A percentile compares a stretch with the other conserved stretches of the same genome.
phyloP scores from a whole-genome alignment of 306 rosid species.

The Vicia faba region DNA sequence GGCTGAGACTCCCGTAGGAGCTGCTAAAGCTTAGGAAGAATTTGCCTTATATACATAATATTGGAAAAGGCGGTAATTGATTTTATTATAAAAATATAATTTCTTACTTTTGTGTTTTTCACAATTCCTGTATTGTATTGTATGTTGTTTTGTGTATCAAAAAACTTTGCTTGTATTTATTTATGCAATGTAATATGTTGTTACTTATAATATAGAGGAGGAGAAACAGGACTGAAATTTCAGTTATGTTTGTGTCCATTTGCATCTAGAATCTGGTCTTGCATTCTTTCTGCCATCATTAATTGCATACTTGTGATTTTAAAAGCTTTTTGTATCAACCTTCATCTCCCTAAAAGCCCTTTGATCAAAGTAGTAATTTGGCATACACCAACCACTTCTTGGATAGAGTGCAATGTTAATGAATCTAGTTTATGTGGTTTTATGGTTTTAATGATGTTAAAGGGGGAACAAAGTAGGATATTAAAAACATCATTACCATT shows the following conservation, averaged over 20 bases:
- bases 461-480: no score
- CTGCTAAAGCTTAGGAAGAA: conserved; percentile 60
- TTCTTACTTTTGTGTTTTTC: conserved; percentile 34
- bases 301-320: no score
- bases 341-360: no score
- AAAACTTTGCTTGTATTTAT: conserved; percentile 47
- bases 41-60: conserved; percentile 17
- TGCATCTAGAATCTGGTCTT: no score
- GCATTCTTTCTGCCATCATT: no score
- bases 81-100: conserved; percentile 17
- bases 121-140: conserved; percentile 32
- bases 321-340: no score
- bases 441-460: no score
- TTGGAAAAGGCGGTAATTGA: conserved; percentile 37
- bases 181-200: conserved; percentile 32
- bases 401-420: no score
- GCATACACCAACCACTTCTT: no score
- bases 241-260: conserved; percentile 30
- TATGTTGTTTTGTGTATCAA: conserved; percentile 42
- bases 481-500: no score
- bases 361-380: no score
- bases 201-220: conserved; percentile 43
- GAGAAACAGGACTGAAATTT: conserved; percentile 45
- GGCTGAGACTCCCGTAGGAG: conserved; percentile 59
- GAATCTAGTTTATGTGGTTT: no score